Base-by-base conservation (phyloP, 2,329 filamentous ascomycete genomes). In the Fusarium incarnatum region DNA sequence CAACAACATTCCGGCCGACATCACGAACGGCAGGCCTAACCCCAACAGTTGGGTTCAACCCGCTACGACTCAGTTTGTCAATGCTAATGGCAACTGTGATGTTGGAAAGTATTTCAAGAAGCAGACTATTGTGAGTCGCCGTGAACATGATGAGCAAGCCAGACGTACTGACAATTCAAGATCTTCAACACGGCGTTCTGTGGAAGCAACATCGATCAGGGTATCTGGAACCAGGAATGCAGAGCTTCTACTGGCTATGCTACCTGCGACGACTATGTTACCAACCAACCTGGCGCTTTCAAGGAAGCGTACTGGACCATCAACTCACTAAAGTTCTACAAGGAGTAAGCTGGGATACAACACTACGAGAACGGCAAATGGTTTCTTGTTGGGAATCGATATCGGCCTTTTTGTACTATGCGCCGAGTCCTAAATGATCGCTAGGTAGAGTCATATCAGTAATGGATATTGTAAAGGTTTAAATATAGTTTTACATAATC, bases 21-120 rank as follows among this genome's bases (percentile, higher is more conserved):
- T 65, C 30, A 65, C 16, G 6, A 34, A 13, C 22, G 61, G 58
- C 12, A 65, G 56, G n/a, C 61, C 61, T 23, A 45, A 62, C 11
- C 61, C 61, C 2, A 62, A 30, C 28, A 65, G 46, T 8, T 65
- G 61, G 61, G 58, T 58, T 11, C 30, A 41, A 3, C 61, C 61
- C 6, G 61, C 57, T 2, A 60, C 61, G 1, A 62, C 61, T 22
- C 61, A 65, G 45, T 65, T 65, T 30, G 50, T 65, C 18, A 56
- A 56, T 52, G 57, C 50, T 12, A 65, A 60, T 48, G 57, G 61
- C n/a, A 62, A 62, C 61, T 65, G 61, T 15, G 53, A 65, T n/a
- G 57, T 65, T 48, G 61, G 57, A 57, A 65, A 37, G 34, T 65
- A 62, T 27, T 65, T 65, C 4, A 65, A 65, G 46, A 65, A 65